These are phyloP conservation scores for Cutaneotrichosporon sp. DNA, from an alignment of 1,284 basidiomycete genomes.

Conservation along the genomic window DNA sequence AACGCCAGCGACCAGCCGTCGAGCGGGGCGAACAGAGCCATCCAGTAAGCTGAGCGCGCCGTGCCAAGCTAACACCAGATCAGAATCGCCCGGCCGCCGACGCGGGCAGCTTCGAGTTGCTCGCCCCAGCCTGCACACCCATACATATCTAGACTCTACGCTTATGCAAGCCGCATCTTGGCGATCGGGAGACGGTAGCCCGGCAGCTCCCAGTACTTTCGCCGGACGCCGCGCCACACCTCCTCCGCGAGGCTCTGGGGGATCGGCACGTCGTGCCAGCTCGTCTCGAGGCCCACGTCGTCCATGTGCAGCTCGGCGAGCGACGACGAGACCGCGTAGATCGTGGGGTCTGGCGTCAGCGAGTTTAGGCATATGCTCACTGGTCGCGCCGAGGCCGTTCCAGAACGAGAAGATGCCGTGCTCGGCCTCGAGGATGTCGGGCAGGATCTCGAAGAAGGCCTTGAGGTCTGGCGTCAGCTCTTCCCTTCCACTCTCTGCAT, in stretches of 20 bases:
- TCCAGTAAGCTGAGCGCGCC: too few species aligned
- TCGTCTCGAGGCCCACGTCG: conserved; percentile 65
- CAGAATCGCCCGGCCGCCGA: too few species aligned
- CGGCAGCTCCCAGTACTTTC: conserved; percentile 54
- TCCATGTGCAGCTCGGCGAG: conserved; percentile 83
- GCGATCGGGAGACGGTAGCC: conserved; percentile 51
- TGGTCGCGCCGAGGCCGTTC: conserved; percentile 94
- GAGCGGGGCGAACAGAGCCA: too few species aligned
- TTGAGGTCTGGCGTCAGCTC: conserved; percentile 63
- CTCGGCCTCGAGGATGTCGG: conserved; percentile 74
- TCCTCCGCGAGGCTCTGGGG: conserved; percentile 49
- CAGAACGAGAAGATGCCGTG: conserved; percentile 90
- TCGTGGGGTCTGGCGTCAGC: conserved; percentile 65
- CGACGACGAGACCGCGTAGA: conserved; percentile 89
- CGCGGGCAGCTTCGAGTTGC: too few species aligned
- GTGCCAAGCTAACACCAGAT: too few species aligned
- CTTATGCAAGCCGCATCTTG: conserved; percentile 36
- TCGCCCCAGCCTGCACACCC: too few species aligned
- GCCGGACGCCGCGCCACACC: conserved; percentile 53
- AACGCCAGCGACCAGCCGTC: too few species aligned
- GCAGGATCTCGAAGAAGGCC: conserved; percentile 79
- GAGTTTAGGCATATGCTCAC: conserved; percentile 59
- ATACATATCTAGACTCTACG: not conserved
- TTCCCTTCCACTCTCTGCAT: too few species aligned
- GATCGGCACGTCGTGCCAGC: conserved; percentile 52